Evolutionary conservation across 2,329 filamentous ascomycete species (phyloP).

Genomic region (Talaromyces amestolkiae): DNA sequence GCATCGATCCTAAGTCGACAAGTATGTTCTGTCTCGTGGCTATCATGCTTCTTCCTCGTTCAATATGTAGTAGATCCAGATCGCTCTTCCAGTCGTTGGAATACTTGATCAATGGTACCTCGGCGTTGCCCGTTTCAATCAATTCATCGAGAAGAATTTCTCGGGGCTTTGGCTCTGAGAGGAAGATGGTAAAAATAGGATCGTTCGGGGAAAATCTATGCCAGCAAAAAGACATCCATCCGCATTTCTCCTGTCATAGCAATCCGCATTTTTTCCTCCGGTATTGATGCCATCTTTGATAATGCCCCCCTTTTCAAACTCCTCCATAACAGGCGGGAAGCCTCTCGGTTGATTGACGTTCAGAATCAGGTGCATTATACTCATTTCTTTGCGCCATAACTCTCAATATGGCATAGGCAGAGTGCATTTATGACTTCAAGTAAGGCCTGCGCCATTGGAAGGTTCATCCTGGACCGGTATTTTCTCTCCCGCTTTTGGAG

Average conservation of each 20-base stretch:
- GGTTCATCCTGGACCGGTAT: not conserved
- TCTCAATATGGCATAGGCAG: not conserved
- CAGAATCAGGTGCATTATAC: not conserved
- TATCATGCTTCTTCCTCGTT: too few species aligned
- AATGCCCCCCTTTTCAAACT: not conserved
- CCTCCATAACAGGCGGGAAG: not conserved
- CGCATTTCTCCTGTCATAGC: not conserved
- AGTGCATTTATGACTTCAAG: not conserved
- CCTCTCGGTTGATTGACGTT: not conserved
- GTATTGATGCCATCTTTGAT: not conserved
- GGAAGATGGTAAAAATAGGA: not conserved
- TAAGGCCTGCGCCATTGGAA: not conserved
- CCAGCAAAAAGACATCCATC: not conserved
- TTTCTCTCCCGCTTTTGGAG: not conserved
- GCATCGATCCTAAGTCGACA: too few species aligned
- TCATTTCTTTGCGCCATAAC: not conserved
- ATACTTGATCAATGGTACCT: too few species aligned
- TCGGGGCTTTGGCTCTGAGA: too few species aligned
- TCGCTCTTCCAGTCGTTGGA: too few species aligned
- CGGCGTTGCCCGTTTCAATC: too few species aligned
- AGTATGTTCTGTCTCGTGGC: too few species aligned
- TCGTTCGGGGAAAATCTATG: not conserved
- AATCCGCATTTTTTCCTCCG: not conserved
- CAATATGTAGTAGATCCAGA: too few species aligned
- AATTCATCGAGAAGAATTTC: too few species aligned